Conservation (phyloP, 2,329 filamentous ascomycete genomes). For the Aspergillus sp. region DNA sequence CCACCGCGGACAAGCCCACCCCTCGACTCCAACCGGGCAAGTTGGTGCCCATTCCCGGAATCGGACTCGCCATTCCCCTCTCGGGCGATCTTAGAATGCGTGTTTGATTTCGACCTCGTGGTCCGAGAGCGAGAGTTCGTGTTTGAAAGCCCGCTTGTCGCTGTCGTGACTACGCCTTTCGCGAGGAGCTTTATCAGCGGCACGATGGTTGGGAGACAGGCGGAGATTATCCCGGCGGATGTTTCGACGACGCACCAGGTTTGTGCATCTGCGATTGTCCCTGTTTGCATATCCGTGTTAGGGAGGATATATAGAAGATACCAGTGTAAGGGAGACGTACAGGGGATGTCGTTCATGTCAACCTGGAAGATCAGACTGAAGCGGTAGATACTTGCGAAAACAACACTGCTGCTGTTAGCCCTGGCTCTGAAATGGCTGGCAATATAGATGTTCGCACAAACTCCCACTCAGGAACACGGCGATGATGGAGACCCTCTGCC, state of each 20-base stretch:
- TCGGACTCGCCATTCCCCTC: too few relatives aligned
- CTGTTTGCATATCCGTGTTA: not conserved
- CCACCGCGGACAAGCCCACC: not conserved
- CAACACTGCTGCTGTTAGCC: not conserved
- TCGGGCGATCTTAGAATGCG: too few relatives aligned
- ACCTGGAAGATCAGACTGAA: conserved; percentile 6
- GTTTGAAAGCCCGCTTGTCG: not conserved
- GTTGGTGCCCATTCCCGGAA: not conserved
- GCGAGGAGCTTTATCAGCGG: not conserved
- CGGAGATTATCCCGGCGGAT: conserved; percentile 1
- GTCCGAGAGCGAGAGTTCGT: not conserved
- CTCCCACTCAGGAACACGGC: not conserved
- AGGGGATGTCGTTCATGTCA: not conserved
- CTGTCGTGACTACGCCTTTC: not conserved
- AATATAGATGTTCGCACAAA: not conserved
- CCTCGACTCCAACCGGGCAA: not conserved
- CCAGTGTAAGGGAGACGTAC: not conserved
- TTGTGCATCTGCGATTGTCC: conserved; percentile 5
- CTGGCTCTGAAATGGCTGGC: too few relatives aligned
- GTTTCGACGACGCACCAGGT: conserved; percentile 10
- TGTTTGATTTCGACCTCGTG: not conserved
- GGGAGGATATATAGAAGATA: not conserved
- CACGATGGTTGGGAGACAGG: conserved; percentile 4
- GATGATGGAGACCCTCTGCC: not conserved
- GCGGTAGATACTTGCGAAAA: conserved; percentile 10